Evolutionary conservation across 306 rosid species (phyloP), one percentile per base, ranked within the genome.

Genomic region (Lotus japonicus): DNA sequence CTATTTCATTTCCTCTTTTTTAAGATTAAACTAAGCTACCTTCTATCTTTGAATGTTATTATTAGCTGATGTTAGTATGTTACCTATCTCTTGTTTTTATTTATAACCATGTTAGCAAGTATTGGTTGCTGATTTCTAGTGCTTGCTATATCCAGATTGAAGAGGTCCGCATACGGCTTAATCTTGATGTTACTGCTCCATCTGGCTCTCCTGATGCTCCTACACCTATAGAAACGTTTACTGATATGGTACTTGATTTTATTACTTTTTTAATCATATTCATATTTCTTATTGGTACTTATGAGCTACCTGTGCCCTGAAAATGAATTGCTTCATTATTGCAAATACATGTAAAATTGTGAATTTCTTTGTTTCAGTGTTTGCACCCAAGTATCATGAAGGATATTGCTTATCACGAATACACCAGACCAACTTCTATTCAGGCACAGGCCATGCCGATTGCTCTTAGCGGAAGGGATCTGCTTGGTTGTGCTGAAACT

Each of bases 391-490:
- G 88, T 76, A 85, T 90, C 70, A 84, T 87, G 95, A 87, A 87
- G 89, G 97, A 90, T 75, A 90, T 90, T 74, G 92, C 83, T 9
- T 77, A 71, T 83, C 97, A 90, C 46, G 95, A 87, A 65, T 90
- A 90, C 82, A 85, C 95, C 26, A 82, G 86, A 75, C 97, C 97
- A 11, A 90, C 97, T n/a, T 79, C 97, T 43, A 90, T 90, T 74
- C 97, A 90, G 84, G 89, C 97, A 39, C 97, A 90, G 66, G 97
- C 92, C 51, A 85, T 90, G 97, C 97, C 97, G 4, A 55, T 87
- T 72, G 95, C 97, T 41, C 95, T 90, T 14, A 82, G 88, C 56
- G 95, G 97, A 60, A 82, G 83, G 82, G 97, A 90, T 86, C 71
- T 90, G 42, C 59, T 90, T 72, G 97, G 97, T 55, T 90, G 97